phyloP scores from a whole-genome alignment of 345 rosid species.

The Corymbia maculata region DNA sequence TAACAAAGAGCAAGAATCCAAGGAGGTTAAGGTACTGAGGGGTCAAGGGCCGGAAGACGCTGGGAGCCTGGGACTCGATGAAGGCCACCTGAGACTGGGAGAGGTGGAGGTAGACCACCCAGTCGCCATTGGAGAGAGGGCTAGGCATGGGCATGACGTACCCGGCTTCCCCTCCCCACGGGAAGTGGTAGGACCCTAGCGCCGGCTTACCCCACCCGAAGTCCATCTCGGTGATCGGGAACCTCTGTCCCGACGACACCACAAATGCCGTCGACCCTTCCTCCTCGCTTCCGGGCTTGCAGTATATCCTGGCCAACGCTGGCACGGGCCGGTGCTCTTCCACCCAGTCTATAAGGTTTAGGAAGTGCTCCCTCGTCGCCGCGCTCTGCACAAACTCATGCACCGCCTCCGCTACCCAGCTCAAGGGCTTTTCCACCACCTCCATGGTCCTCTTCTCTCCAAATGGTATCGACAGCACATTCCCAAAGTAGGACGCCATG shows the following conservation, averaged over 20 bases:
- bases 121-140: constrained; percentile 38
- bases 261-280: constrained; percentile 44
- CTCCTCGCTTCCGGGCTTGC: not conserved
- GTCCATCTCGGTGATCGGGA: constrained; percentile 36
- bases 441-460: constrained; percentile 24
- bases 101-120: constrained; percentile 52
- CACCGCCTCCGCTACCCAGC: constrained; percentile 43
- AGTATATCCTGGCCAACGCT: constrained; percentile 37
- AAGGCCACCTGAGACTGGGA: constrained; percentile 8
- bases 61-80: constrained; percentile 17
- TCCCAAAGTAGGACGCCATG: constrained; percentile 29
- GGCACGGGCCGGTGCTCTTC: constrained; percentile 51
- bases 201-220: constrained; percentile 51
- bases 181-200: constrained; percentile 56
- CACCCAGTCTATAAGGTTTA: constrained; percentile 71
- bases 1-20: not conserved
- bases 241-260: constrained; percentile 63
- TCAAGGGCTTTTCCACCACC: constrained; percentile 29
- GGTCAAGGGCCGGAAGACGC: constrained; percentile 23
- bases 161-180: constrained; percentile 38
- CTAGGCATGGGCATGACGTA: constrained; percentile 68
- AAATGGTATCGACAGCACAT: constrained; percentile 57
- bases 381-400: constrained; percentile 32
- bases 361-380: constrained; percentile 50
- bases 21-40: constrained; percentile 4